Evolutionary conservation across 129 eudicot genomes (phyloP), one percentile per base, ranked within the genome.

Genomic region (Escallonia herrerae): DNA sequence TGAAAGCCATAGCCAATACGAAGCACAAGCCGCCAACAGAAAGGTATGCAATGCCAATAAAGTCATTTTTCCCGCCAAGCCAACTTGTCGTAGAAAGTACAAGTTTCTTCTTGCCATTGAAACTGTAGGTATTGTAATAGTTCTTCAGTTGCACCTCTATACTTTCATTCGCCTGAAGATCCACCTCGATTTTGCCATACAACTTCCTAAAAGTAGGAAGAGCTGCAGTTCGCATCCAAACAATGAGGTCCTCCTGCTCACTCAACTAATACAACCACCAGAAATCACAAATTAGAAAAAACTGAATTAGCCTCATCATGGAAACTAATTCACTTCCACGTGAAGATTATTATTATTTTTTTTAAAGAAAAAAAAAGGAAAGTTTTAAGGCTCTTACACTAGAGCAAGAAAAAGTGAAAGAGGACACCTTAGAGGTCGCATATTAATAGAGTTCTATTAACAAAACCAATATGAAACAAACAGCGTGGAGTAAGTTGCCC

Each of bases 151-250:
- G 62, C 71, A 93, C 98, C 50, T 76, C 14, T 56, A 93, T 88
- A 0, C 8, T n/a, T 40, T 93, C 95, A 43, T 83, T 86, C 13
- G 63, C 82, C 51, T 81, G 66, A 53, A 93, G 87, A 85, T 93
- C 98, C 67, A 70, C 77, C 84, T 93, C 98, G 70, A 93, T 86
- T 70, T 77, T 93, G 77, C 98, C 98, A 63, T 88, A 93, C 76
- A 93, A 54, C 77, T 93, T 93, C 77, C 98, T 86, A 68, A 93
- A 93, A 0, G 89, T 93, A 39, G 98, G 98, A 73, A 93, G 95
- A 54, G 98, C 98, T 2, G 98, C 98, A 22, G 98, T 93, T 74
- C 98, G 75, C 98, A 93, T 93, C 98, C 98, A 93, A 45, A 93
- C 98, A 60, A 93, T 93, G 15, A 93, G 91, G 69, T 88, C 95